These are phyloP conservation scores for Malassezia slooffiae DNA, from an alignment of 1,284 basidiomycete genomes.

Conservation along the genomic window DNA sequence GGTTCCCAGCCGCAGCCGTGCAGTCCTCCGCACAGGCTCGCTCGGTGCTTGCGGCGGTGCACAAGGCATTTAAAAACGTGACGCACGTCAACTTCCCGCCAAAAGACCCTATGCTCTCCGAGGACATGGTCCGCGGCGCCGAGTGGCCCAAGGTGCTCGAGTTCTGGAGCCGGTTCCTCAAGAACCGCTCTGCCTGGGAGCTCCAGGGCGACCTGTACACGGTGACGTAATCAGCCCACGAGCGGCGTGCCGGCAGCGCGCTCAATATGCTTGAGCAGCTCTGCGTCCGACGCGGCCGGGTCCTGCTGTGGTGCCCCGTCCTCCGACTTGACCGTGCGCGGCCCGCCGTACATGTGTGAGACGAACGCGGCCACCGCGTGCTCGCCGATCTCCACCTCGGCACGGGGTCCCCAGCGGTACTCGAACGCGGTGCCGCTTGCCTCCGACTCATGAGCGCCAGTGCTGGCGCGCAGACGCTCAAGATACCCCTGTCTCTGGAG, in stretches of 20 bases:
- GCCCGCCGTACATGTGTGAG: constrained; percentile 16
- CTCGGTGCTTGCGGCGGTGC: background rate
- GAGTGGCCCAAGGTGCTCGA: constrained; percentile 27
- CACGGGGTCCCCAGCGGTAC: constrained; percentile 39
- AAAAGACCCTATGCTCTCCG: background rate
- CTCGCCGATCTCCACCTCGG: constrained; percentile 38
- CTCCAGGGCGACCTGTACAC: constrained; percentile 16
- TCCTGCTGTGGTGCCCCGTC: too few species aligned
- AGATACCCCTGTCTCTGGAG: constrained; percentile 30
- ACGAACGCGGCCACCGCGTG: constrained; percentile 32
- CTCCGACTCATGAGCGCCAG: background rate
- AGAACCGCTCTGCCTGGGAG: constrained; percentile 22
- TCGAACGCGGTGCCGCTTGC: constrained; percentile 18
- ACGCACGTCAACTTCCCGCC: constrained; percentile 5
- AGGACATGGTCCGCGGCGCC: constrained; percentile 9
- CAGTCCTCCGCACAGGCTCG: background rate
- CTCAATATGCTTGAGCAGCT: constrained; percentile 5
- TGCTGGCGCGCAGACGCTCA: constrained; percentile 16
- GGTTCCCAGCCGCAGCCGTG: background rate
- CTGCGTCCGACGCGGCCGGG: background rate
- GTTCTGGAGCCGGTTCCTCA: constrained; percentile 22
- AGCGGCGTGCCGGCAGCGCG: constrained; percentile 11
- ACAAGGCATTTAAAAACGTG: constrained; percentile 4
- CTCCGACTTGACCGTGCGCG: constrained; percentile 1
- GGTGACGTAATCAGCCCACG: constrained; percentile 12